These are phyloP conservation scores for Graphilbum sp. DNA, from an alignment of 2,329 filamentous ascomycete species.

Conservation along the genomic window DNA sequence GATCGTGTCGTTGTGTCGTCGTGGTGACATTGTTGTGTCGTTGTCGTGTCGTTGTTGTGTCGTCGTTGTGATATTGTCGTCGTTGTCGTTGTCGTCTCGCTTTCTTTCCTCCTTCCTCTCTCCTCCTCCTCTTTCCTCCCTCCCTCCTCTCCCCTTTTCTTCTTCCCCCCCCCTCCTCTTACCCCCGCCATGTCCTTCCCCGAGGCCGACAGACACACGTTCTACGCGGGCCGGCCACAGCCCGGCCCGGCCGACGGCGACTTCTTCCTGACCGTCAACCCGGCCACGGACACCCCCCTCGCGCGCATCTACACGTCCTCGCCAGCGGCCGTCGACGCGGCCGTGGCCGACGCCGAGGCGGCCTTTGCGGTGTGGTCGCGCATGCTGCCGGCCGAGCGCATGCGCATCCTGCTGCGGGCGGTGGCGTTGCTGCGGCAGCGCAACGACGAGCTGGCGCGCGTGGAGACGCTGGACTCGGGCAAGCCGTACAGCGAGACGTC, in stretches of 20 bases:
- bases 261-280: conserved; percentile 33
- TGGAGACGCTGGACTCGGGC: conserved; percentile 75
- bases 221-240: background rate
- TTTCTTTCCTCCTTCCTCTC: too few relatives aligned
- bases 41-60: too few relatives aligned
- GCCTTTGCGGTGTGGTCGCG: conserved; percentile 65
- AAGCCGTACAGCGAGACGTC: conserved; percentile 77
- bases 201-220: background rate
- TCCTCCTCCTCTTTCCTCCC: too few relatives aligned
- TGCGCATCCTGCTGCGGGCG: conserved; percentile 63
- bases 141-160: background rate
- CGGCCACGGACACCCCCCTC: conserved; percentile 50
- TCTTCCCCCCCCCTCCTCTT: background rate
- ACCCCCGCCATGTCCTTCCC: background rate
- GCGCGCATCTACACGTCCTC: conserved; percentile 60
- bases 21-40: too few relatives aligned
- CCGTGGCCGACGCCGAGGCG: conserved; percentile 50
- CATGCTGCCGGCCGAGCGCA: conserved; percentile 57
- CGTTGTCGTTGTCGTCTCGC: too few relatives aligned
- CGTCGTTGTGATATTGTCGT: too few relatives aligned
- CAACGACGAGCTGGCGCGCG: conserved; percentile 63
- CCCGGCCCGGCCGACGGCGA: background rate
- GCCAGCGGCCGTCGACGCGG: conserved; percentile 44
- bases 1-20: too few relatives aligned
- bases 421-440: conserved; percentile 55